Evolutionary conservation across 2,329 filamentous ascomycete species (phyloP), one percentile per base, ranked within the genome.

Genomic region (Botrytis sinoallii): DNA sequence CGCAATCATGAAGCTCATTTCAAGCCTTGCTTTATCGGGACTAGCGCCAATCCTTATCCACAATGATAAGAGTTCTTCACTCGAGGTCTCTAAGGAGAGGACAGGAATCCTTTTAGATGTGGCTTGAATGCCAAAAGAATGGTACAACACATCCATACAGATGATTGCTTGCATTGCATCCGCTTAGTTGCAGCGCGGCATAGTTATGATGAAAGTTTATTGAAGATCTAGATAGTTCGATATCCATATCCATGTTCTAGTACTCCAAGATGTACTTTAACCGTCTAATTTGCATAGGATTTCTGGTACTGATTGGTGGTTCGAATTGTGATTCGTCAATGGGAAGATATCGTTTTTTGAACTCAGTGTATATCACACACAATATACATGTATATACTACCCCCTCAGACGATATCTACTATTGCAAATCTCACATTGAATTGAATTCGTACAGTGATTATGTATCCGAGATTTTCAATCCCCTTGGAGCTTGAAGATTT

Each of bases 101-200:
- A 44, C 59, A 52, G 60, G 59, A 22, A 65, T 32, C 70, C 57
- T 71, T 16, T 55, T 32, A n/a, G 35, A 25, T 32, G 60, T n/a
- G 60, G 48, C 46, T 57, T n/a, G 52, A 44, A 66, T 29, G 52
- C 20, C 14, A 40, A 25, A 46, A 32, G 8, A 40, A 59, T 55
- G n/a, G 48, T 42, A 59, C 70, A 60, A 55, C 44, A 67, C 46
- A 66, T 38, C 35, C 35, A 42, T 32, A 71, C 70, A 66, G 70
- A 35, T 44, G 38, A 72, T 72, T 72, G 61, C 70, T 66, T 72
- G 70, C 70, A 72, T 72, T 72, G 46, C 46, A 72, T 52, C 61
- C 70, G 61, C 70, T 72, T 65, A 66, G 70, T 63, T 72, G 61
- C 70, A 59, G 70, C 44, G 38, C 20, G 38, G 22, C 25, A 72